Evolutionary conservation across 1,284 basidiomycete genomes (phyloP).

Genomic region (Anthracocystis walkeri): DNA sequence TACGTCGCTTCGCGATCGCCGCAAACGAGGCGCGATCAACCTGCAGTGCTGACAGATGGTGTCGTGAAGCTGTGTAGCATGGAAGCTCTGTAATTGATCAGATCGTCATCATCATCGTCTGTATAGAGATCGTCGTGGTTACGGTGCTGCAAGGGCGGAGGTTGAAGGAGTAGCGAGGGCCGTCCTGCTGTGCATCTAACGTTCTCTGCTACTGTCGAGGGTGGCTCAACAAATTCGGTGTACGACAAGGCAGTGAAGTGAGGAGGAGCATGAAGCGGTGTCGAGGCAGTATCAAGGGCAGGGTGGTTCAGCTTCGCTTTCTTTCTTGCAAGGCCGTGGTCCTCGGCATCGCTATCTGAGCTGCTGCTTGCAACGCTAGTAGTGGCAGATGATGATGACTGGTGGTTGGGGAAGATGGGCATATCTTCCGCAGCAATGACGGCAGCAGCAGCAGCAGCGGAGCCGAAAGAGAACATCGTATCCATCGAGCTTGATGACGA

Average conservation of each 20-base stretch:
- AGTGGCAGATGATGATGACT: too few species aligned
- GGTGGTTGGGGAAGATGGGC: background rate
- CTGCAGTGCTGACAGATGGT: background rate
- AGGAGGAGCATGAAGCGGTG: too few species aligned
- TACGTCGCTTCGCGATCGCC: background rate
- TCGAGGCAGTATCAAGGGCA: background rate
- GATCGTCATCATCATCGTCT: constrained; percentile 36
- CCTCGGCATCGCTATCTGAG: background rate
- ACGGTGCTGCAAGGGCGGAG: constrained; percentile 2
- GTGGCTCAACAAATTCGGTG: background rate
- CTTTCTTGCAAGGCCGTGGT: background rate
- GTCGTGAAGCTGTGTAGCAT: background rate
- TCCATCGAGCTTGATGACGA: constrained; percentile 17
- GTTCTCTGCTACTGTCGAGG: background rate
- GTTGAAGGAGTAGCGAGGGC: constrained; percentile 17
- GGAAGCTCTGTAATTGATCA: constrained; percentile 18
- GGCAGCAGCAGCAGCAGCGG: constrained; percentile 4
- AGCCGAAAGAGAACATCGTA: constrained; percentile 24
- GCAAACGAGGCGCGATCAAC: background rate
- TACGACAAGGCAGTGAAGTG: background rate
- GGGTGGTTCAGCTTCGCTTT: background rate
- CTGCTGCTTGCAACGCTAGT: too few species aligned
- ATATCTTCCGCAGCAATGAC: background rate
- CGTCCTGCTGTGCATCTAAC: background rate
- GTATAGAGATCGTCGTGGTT: constrained; percentile 26